A percentile compares a stretch with the other conserved stretches of the same genome.
Conservation (phyloP, 192 early-diverging fungal genomes). For the Geranomyces variabilis region DNA sequence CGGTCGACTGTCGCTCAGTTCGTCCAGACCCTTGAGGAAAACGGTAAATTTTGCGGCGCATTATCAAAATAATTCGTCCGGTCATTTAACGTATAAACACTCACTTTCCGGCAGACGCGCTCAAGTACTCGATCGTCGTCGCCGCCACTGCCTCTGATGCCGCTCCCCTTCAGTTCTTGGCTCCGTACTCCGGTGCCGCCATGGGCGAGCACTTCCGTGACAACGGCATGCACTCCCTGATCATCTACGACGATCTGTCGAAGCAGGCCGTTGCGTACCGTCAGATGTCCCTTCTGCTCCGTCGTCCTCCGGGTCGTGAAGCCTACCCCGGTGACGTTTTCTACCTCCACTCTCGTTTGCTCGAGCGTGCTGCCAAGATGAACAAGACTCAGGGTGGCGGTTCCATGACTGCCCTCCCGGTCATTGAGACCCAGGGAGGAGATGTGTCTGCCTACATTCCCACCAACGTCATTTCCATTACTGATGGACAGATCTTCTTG, state of each 20-base stretch:
- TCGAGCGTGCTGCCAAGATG: constrained; percentile 99
- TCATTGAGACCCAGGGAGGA: constrained; percentile 99
- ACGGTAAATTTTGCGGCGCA: constrained; percentile 62
- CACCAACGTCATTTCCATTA: constrained; percentile 99
- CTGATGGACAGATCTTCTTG: constrained; percentile 99
- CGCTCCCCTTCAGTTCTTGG: constrained; percentile 97
- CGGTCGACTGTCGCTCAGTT: constrained; percentile 99
- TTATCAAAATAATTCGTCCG: too few relatives aligned
- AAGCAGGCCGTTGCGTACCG: constrained; percentile 99
- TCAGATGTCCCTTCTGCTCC: constrained; percentile 99
- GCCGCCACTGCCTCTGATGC: constrained; percentile 99
- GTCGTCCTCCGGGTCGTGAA: constrained; percentile 99
- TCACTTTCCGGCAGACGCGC: constrained; percentile 65
- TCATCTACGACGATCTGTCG: constrained; percentile 99
- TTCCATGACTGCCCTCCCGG: constrained; percentile 98
- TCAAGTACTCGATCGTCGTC: constrained; percentile 98
- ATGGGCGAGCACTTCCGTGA: constrained; percentile 99
- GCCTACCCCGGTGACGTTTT: constrained; percentile 99
- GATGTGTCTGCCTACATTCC: constrained; percentile 99
- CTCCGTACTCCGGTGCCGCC: constrained; percentile 97
- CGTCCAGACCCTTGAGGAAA: constrained; percentile 96
- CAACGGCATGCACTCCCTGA: constrained; percentile 96
- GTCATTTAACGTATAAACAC: too few relatives aligned
- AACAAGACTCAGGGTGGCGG: constrained; percentile 93
- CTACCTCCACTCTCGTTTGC: constrained; percentile 98